phyloP scores from a whole-genome alignment of 2,329 filamentous ascomycete genomes.

The Colletotrichum lini region DNA sequence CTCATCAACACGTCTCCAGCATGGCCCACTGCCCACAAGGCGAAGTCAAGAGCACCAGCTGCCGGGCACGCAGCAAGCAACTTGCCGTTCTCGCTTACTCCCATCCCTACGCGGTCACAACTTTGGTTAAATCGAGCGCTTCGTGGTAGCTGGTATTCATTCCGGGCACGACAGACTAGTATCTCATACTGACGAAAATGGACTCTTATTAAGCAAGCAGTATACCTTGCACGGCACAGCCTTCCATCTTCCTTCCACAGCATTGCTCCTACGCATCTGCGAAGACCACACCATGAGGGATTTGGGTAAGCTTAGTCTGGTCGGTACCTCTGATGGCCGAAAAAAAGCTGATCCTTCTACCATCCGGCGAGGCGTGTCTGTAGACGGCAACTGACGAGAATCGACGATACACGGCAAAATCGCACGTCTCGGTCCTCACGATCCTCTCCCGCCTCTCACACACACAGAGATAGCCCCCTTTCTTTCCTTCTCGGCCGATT shows the following conservation, averaged over 20 bases:
- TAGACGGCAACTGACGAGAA: neutral
- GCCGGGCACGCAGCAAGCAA: conserved; percentile 7
- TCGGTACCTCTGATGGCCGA: neutral
- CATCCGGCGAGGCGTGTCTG: neutral
- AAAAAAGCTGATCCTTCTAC: neutral
- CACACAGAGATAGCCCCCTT: neutral
- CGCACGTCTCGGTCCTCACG: neutral
- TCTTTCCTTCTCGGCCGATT: conserved; percentile 13
- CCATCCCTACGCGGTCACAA: neutral
- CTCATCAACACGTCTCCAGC: conserved; percentile 24
- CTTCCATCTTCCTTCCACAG: neutral
- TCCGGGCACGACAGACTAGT: neutral
- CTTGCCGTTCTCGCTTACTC: conserved; percentile 7
- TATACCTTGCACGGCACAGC: neutral
- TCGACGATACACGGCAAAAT: neutral
- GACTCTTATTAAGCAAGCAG: neutral
- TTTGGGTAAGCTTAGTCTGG: no score
- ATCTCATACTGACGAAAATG: neutral
- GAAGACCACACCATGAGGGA: neutral
- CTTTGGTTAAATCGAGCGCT: conserved; percentile 20
- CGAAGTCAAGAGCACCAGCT: conserved; percentile 4
- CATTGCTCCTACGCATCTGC: neutral
- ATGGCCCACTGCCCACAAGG: conserved; percentile 4
- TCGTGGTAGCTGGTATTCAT: neutral
- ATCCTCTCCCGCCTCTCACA: neutral